Base-by-base conservation (phyloP, 305 asterid genomes). In the Fraxinus nigra region DNA sequence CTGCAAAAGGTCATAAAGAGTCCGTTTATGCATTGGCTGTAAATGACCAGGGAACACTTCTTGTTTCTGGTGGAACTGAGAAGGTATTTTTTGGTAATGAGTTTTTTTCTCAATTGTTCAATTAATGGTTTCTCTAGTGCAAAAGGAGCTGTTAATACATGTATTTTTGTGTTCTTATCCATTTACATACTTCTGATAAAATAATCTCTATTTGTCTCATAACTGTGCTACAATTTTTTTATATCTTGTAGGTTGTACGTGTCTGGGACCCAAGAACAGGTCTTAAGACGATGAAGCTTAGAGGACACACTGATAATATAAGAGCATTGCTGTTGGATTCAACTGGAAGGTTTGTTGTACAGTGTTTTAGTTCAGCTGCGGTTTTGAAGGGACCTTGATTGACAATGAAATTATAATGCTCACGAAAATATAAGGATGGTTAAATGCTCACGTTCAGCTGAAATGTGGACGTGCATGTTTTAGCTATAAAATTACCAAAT, bases 1-100 rank as follows among this genome's bases (percentile, higher is more conserved):
- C 94, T 77, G 98, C 98, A 67, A 95, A 95, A 92, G 99, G 98
- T 85, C 99, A 95, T 79, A 95, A 95, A 90, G 98, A 95, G 85
- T 95, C 99, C 0, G 99, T 95, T 72, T 95, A 95, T 89, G 97
- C 99, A 72, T 84, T 95, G 86, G 98, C 97, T 32, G 92, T 90
- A 85, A 93, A 93, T 89, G 97, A 94, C 80, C 88, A 84, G 76
- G 99, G 98, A 85, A 89, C 93, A 69, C 91, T 95, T 86, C 94
- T 95, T 89, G 99, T 95, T 81, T 95, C 99, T 84, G 98, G 99
- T 89, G 99, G 99, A 89, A 95, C 97, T 85, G 99, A 95, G 93
- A 94, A 94, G 93, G 98, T 93, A 87, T 73, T 78, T 75, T 80
- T 69, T 89, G 83, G 74, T 79, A 79, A 86, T 80, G 86, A 78